Percentiles rank a stretch among this genome's conserved stretches.
These are phyloP conservation scores for Trypanosoma congolense DNA, from an alignment of 208 protist species.

Conservation along the genomic window DNA sequence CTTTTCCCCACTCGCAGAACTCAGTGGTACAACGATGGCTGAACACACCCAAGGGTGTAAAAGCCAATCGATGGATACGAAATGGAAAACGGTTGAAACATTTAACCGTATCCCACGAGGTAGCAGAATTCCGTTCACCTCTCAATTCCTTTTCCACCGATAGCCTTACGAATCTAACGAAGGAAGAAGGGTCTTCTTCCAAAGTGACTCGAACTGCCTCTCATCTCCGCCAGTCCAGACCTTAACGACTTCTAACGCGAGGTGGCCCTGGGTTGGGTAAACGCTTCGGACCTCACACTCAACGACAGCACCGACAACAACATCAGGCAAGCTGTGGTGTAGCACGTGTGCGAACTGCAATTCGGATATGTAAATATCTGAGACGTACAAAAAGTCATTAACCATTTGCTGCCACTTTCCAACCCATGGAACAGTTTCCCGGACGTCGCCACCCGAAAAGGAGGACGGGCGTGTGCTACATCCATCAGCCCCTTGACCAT, in stretches of 20 bases:
- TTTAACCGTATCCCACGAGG: too few species aligned
- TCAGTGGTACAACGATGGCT: too few species aligned
- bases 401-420: conserved; percentile 23
- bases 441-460: not conserved
- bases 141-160: not conserved
- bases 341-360: conserved; percentile 75
- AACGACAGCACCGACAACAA: conserved; percentile 65
- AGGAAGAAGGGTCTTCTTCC: conserved; percentile 51
- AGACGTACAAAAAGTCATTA: conserved; percentile 45
- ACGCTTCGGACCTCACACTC: conserved; percentile 60
- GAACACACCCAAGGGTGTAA: too few species aligned
- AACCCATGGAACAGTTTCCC: conserved; percentile 11
- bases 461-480: not conserved
- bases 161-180: conserved; percentile 51
- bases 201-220: conserved; percentile 51
- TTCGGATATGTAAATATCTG: conserved; percentile 78
- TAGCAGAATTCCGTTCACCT: too few species aligned
- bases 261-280: conserved; percentile 56
- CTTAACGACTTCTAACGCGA: conserved; percentile 48
- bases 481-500: not conserved
- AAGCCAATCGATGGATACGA: too few species aligned
- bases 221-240: conserved; percentile 60
- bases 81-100: too few species aligned
- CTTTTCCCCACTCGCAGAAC: too few species aligned
- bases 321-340: conserved; percentile 45